Evolutionary conservation across 306 rosid genomes (phyloP), one percentile per base, ranked within the genome.

Genomic region (Ochetophila trinervis): DNA sequence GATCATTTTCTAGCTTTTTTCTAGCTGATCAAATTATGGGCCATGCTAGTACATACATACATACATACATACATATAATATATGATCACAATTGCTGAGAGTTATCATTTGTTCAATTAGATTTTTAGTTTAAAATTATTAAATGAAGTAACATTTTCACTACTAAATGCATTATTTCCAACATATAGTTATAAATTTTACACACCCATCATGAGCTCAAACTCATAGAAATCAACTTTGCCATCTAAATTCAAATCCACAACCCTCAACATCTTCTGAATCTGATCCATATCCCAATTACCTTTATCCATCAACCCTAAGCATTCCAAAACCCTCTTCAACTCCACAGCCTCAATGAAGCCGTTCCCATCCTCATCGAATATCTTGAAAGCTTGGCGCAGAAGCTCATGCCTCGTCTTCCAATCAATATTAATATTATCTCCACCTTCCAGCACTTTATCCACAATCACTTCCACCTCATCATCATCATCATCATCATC

Each of bases 301-400:
- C 95, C 91, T 34, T 68, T 76, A 40, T 81, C 98, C 45, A 40
- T 40, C 86, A 93, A 81, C 11, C 96, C 97, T 79, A 93, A 75
- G 58, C 98, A 89, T 45, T 92, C 83, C 69, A 92, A 79, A 69
- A 92, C 98, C 85, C 93, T 83, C 77, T 92, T 92, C 85, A 89
- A 69, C 87, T 92, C 96, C 81, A 78, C 73, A 18, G 92, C 95
- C 68, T 89, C 96, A 20, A 92, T 87, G 47, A 83, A 92, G 16
- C 98, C 93, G 74, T 92, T 84, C 0, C 98, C 96, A 82, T 89
- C 96, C 67, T 82, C 91, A 49, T 92, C 98, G 53, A 92, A 92
- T 34, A 89, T 92, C 65, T 92, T 84, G 72, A 89, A 92, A 11
- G 98, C 98, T 75, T 89, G 80, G 1, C 11, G 70, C 21, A 92